Evolutionary conservation across 2,329 filamentous ascomycete genomes (phyloP).

Genomic region (Aschersonia sp.): DNA sequence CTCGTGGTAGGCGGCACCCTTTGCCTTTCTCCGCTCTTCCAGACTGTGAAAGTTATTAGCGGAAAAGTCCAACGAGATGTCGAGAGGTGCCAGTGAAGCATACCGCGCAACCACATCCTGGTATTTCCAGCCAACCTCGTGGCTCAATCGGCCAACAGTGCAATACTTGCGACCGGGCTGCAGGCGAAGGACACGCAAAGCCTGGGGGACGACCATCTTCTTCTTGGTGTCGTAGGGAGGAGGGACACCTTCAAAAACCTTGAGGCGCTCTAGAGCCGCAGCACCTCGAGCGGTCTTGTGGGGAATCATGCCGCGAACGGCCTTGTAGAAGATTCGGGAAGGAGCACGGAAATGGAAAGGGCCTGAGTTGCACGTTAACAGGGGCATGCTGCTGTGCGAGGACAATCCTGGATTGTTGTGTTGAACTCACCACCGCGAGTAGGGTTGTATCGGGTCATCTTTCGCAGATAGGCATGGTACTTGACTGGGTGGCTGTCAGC

Average conservation of each 20-base stretch:
- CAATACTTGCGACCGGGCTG: slow-evolving; percentile 99
- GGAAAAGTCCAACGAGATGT: not conserved
- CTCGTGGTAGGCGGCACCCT: slow-evolving; percentile 98
- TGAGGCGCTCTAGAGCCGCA: slow-evolving; percentile 92
- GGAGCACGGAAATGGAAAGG: slow-evolving; percentile 99
- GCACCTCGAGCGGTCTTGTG: slow-evolving; percentile 99
- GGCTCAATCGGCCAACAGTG: slow-evolving; percentile 92
- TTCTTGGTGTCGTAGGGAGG: slow-evolving; percentile 99
- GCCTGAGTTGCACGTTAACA: slow-evolving; percentile 35
- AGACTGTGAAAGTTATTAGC: slow-evolving; percentile 44
- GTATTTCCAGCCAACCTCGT: slow-evolving; percentile 99
- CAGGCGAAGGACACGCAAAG: slow-evolving; percentile 86
- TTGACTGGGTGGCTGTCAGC: slow-evolving; percentile 65
- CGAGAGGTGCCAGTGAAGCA: slow-evolving; percentile 25
- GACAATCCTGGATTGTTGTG: not conserved
- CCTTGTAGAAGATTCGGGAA: slow-evolving; percentile 99
- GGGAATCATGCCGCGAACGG: slow-evolving; percentile 98
- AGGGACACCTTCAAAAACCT: slow-evolving; percentile 99
- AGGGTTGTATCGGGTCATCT: slow-evolving; percentile 99
- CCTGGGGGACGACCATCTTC: slow-evolving; percentile 98
- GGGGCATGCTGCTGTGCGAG: not conserved
- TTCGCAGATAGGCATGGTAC: slow-evolving; percentile 99
- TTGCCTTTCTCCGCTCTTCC: slow-evolving; percentile 99
- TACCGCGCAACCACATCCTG: slow-evolving; percentile 97
- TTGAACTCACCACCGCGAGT: slow-evolving; percentile 76